Evolutionary conservation across 257 asterid species (phyloP), one percentile per base, ranked within the genome.

Genomic region (Plantago elongata): DNA sequence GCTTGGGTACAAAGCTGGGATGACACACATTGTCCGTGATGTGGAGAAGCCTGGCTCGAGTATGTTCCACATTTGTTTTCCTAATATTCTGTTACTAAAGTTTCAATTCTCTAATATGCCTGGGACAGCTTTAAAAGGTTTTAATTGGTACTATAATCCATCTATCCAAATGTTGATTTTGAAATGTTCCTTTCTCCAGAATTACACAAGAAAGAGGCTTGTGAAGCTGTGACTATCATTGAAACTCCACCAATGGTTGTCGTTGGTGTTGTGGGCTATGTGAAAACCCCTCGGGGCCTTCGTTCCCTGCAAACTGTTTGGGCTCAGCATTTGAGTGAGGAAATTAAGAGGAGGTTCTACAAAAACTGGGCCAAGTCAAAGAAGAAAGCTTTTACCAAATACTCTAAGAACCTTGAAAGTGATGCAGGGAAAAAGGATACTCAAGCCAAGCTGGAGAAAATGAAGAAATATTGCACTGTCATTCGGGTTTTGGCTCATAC

Each of bases 21-120:
- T 89, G 97, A 86, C 97, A 29, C 97, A 86, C 59, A 81, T 89
- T 56, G 91, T 89, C 12, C 78, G 95, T 54, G 97, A 86, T 27
- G 95, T 89, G 58, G 97, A 89, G 22, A 89, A 89, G 66, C 97
- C 94, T 56, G 95, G 97, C 49, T 89, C 95, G 59, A 86, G 97
- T 80, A 61, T 76, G 89, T 74, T 3, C n/a, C 48, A 44, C 9
- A 43, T 48, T 27, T 61, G 18, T 44, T 22, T 22, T 22, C 27
- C 27, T 2, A 22, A 22, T 22, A 22, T 22, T 1, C 27, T 1
- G 27, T 22, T 22, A 22, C 27, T 22, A 22, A 22, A 22, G 27
- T 22, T 22, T 22, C 27, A 22, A 22, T 22, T 22, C 27, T 22
- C 27, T 22, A 22, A 22, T n/a, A n/a, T n/a, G n/a, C n/a, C n/a